phyloP scores from a whole-genome alignment of 805 yeast species.

The Wickerhamomyces sydowiorum region DNA sequence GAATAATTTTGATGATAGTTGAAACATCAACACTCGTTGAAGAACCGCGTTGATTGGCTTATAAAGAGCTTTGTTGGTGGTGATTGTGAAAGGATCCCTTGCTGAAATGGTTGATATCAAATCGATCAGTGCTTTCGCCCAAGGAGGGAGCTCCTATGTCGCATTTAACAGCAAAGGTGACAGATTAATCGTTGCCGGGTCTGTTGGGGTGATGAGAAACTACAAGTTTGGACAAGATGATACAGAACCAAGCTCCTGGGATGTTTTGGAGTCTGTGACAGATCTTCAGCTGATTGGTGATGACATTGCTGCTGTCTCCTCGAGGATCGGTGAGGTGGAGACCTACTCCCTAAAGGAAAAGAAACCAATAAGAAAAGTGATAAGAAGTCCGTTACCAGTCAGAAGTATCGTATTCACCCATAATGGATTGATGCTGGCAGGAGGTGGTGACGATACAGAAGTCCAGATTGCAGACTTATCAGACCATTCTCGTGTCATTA shows the following conservation, averaged over 20 bases:
- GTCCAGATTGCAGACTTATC: constrained; percentile 41
- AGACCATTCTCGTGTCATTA: constrained; percentile 21
- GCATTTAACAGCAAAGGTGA: constrained; percentile 14
- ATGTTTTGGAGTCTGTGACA: constrained; percentile 17
- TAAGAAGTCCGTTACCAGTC: constrained; percentile 27
- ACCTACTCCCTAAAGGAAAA: constrained; percentile 15
- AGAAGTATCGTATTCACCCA: constrained; percentile 55
- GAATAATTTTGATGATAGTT: too few relatives aligned
- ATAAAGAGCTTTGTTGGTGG: too few relatives aligned
- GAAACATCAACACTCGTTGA: too few relatives aligned
- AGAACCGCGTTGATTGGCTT: too few relatives aligned
- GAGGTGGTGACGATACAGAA: constrained; percentile 66
- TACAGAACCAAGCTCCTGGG: constrained; percentile 20
- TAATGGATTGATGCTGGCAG: constrained; percentile 49
- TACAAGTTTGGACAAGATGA: constrained; percentile 14
- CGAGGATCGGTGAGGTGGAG: constrained; percentile 19
- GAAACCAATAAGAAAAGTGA: constrained; percentile 6
- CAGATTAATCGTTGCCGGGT: constrained; percentile 18
- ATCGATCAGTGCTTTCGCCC: constrained; percentile 15
- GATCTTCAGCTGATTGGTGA: constrained; percentile 10
- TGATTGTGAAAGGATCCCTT: neutral
- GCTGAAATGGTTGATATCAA: constrained; percentile 11
- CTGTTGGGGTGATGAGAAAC: constrained; percentile 17
- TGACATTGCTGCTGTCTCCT: constrained; percentile 16
- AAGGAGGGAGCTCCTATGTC: constrained; percentile 18